phyloP scores from a whole-genome alignment of 257 asterid genomes.

The Dorcoceras hygrometricum region DNA sequence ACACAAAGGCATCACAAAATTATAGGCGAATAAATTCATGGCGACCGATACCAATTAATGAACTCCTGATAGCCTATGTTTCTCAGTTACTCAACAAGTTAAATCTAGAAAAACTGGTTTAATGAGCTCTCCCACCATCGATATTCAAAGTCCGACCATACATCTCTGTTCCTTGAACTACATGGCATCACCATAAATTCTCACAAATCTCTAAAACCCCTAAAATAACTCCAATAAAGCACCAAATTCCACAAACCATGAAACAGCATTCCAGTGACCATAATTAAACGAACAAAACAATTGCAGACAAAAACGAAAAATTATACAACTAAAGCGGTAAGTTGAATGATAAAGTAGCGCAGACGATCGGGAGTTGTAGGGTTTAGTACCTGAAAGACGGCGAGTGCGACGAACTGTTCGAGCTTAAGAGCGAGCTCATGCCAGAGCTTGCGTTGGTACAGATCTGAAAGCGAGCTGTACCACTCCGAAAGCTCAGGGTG shows the following conservation, averaged over 20 bases:
- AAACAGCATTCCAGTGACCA: conserved; percentile 13
- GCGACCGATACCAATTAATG: neutral
- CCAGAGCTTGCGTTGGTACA: conserved; percentile 97
- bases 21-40: neutral
- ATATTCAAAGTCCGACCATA: neutral
- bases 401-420: conserved; percentile 90
- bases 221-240: conserved; percentile 17
- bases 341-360: neutral
- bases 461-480: conserved; percentile 83
- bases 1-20: neutral
- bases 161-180: neutral
- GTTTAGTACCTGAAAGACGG: conserved; percentile 69
- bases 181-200: neutral
- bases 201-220: conserved; percentile 8
- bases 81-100: conserved; percentile 5
- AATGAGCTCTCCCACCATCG: neutral
- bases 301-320: conserved; percentile 10
- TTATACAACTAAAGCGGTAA: conserved; percentile 3
- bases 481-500: conserved; percentile 95
- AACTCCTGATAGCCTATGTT: neutral
- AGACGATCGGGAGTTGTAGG: conserved; percentile 5
- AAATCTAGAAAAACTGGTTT: neutral
- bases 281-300: conserved; percentile 13
- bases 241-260: conserved; percentile 12
- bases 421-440: conserved; percentile 94